A percentile compares a stretch with the other conserved stretches of the same genome.
phyloP scores from a whole-genome alignment of 148 eudicot genomes.

The Chenopodium quinoa region DNA sequence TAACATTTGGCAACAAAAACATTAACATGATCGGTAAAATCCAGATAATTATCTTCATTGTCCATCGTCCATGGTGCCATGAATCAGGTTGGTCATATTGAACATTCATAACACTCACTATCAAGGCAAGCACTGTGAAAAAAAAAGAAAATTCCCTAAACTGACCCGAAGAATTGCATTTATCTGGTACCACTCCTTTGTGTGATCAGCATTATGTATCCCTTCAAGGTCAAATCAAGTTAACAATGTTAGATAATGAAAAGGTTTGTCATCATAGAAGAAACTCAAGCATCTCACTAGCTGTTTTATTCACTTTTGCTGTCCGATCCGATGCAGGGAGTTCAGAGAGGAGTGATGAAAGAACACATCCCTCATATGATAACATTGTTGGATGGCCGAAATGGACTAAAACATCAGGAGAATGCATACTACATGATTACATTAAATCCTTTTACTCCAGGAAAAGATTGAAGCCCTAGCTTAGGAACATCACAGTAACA shows the following conservation, averaged over 20 bases:
- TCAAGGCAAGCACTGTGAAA: slow-evolving; percentile 62
- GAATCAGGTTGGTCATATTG: slow-evolving; percentile 91
- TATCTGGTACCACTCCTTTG: slow-evolving; percentile 71
- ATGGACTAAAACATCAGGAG: no score
- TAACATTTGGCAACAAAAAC: slow-evolving; percentile 81
- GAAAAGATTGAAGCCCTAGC: no score
- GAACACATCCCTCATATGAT: no score
- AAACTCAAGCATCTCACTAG: no score
- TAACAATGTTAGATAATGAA: background rate
- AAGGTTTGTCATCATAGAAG: no score
- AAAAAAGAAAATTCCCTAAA: slow-evolving; percentile 87
- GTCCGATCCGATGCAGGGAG: no score
- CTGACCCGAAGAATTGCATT: slow-evolving; percentile 92
- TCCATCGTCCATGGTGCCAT: slow-evolving; percentile 98
- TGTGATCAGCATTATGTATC: slow-evolving; percentile 61
- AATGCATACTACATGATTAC: no score
- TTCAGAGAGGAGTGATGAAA: no score
- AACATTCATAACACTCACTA: slow-evolving; percentile 94
- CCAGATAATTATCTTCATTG: slow-evolving; percentile 78
- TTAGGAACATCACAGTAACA: no score
- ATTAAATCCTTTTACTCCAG: no score
- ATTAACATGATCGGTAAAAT: slow-evolving; percentile 59
- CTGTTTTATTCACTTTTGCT: no score
- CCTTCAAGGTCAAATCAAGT: slow-evolving; percentile 41
- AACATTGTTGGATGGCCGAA: no score